Evolutionary conservation across 1,284 basidiomycete species (phyloP), one percentile per base, ranked within the genome.

Genomic region (Ustilago tritici): DNA sequence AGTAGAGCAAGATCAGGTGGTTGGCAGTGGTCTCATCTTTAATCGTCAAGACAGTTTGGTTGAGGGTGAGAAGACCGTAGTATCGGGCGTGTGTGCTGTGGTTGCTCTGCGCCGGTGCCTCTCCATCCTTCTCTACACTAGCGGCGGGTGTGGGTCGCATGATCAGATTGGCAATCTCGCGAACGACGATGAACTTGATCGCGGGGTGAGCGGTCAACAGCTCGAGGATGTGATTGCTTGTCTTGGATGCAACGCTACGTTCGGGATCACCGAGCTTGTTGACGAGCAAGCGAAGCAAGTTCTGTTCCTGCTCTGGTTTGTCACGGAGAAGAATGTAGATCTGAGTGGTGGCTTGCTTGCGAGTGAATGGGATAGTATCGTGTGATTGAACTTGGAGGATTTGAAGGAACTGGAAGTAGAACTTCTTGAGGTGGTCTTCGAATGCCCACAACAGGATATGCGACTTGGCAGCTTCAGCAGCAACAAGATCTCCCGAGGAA

Each of bases 251-350:
- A 34, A 98, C 90, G 0, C 93, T 89, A 83, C 93, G 93, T 78
- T 98, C 94, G 2, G 91, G 91, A 85, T 99, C 97, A 38, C 84
- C 84, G 4, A 86, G 76, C 87, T 99, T 99, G 89, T 98, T 98
- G 55, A 95, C 94, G 17, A 98, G 91, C 8, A 99, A 88, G 31
- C 93, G 91, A 7, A 98, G 90, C 54, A 99, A 88, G 87, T 98
- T 99, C 82, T 98, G 95, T 86, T 99, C 97, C 87, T 99, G 97
- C 85, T 99, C 97, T 0, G 95, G 93, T 81, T 95, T 95, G 74
- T 93, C 93, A 31, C 91, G 90, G 9, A 99, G 90, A 1, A 99
- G 90, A 46, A 91, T 92, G 87, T 89, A 92, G 60, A 94, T 91
- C 73, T 84, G 82, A 17, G 82, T 80, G 36, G 95, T 89, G 6